Evolutionary conservation across 768 basidiomycete species (phyloP).

Genomic region (Leccinum imitatum): DNA sequence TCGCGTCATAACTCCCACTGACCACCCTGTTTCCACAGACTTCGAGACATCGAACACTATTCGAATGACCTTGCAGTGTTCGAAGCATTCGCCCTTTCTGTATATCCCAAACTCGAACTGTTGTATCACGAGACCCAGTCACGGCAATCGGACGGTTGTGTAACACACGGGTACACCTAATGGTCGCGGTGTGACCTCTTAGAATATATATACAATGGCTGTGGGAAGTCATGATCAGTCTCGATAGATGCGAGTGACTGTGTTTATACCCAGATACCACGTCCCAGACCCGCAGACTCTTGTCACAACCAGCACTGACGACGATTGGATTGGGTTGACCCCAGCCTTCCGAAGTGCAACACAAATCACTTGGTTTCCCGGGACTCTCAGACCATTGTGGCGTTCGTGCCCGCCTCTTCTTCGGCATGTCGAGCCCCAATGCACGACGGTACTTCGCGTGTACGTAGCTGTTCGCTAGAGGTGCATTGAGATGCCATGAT

Average conservation of each 20-base stretch:
- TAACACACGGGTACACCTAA: constrained; percentile 86
- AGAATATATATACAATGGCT: constrained; percentile 76
- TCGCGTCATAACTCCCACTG: constrained; percentile 92
- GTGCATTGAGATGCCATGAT: neutral
- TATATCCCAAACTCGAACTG: constrained; percentile 91
- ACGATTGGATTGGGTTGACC: constrained; percentile 81
- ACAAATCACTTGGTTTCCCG: constrained; percentile 48
- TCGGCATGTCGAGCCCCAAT: constrained; percentile 43
- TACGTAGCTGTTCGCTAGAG: constrained; percentile 25
- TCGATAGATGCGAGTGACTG: neutral
- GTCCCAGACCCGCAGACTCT: constrained; percentile 91
- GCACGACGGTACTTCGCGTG: constrained; percentile 44
- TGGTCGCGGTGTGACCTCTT: constrained; percentile 83
- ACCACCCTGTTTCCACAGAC: constrained; percentile 81
- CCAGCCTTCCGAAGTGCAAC: constrained; percentile 81
- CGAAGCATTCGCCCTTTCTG: constrained; percentile 68
- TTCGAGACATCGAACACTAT: constrained; percentile 87
- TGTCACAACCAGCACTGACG: constrained; percentile 92
- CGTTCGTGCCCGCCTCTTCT: constrained; percentile 24
- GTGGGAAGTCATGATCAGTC: constrained; percentile 4
- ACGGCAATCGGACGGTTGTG: constrained; percentile 88
- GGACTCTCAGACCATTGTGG: constrained; percentile 13
- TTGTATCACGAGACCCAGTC: constrained; percentile 84
- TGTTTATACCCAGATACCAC: constrained; percentile 70
- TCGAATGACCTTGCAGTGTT: constrained; percentile 71